These are phyloP conservation scores for Nicotiana knightiana DNA, from an alignment of 257 asterid genomes.

Conservation along the genomic window DNA sequence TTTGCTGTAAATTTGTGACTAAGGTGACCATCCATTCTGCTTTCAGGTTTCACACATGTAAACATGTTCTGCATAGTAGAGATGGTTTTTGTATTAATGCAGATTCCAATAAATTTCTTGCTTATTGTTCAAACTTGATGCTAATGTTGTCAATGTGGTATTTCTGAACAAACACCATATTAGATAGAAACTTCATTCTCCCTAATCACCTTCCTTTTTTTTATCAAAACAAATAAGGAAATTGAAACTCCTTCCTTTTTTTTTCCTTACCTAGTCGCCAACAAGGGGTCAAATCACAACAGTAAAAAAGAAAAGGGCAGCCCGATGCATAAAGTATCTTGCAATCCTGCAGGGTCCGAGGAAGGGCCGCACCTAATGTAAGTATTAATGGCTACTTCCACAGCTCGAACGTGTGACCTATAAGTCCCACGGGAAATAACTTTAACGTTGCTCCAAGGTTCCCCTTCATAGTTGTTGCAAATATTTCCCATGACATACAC, in stretches of 20 bases:
- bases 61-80: not conserved
- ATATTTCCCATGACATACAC: not conserved
- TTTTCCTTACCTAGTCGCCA: not conserved
- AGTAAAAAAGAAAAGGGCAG: too few relatives aligned
- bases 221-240: not conserved
- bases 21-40: not conserved
- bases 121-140: not conserved
- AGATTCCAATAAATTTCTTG: not conserved
- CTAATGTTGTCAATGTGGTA: not conserved
- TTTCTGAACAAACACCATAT: too few relatives aligned
- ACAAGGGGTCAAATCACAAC: not conserved
- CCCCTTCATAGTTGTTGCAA: too few relatives aligned
- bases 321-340: too few relatives aligned
- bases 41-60: not conserved
- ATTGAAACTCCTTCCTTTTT: not conserved
- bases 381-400: too few relatives aligned
- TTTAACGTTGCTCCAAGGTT: too few relatives aligned
- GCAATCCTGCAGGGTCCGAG: too few relatives aligned
- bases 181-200: not conserved
- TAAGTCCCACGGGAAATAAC: too few relatives aligned
- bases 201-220: not conserved
- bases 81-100: not conserved
- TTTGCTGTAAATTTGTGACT: constrained; percentile 4
- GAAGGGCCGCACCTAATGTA: too few relatives aligned
- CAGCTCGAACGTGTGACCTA: too few relatives aligned